Evolutionary conservation across 1,139 yeast genomes (phyloP).

Genomic region (Kodamaea alishanica): DNA sequence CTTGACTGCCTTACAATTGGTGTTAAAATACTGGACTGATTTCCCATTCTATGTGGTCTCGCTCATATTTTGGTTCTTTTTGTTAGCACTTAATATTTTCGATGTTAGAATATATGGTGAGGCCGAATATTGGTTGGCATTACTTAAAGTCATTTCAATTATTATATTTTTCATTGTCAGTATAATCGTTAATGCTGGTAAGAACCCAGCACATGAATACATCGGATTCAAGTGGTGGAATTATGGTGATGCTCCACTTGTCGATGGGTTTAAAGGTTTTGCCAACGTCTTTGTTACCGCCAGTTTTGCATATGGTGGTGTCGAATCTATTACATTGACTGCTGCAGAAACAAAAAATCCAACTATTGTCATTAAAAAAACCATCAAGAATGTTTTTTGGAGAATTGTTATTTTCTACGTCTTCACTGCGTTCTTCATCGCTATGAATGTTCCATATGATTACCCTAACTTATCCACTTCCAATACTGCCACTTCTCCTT

Average conservation of each 20-base stretch:
- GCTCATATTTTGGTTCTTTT: slow-evolving; percentile 55
- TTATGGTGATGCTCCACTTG: slow-evolving; percentile 40
- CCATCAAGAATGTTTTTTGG: slow-evolving; percentile 57
- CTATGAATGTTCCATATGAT: slow-evolving; percentile 42
- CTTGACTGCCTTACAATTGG: slow-evolving; percentile 56
- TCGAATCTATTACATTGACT: slow-evolving; percentile 61
- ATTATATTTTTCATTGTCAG: slow-evolving; percentile 39
- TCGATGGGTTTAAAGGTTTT: slow-evolving; percentile 39
- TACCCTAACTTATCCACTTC: slow-evolving; percentile 39
- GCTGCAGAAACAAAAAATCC: slow-evolving; percentile 68
- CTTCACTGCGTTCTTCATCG: slow-evolving; percentile 42
- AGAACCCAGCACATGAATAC: slow-evolving; percentile 29
- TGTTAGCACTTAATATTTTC: slow-evolving; percentile 49
- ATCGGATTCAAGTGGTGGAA: slow-evolving; percentile 41
- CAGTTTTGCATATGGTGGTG: slow-evolving; percentile 66
- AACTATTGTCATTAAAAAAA: slow-evolving; percentile 51
- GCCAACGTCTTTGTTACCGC: slow-evolving; percentile 48
- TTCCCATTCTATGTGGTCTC: slow-evolving; percentile 57
- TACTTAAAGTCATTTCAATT: slow-evolving; percentile 38
- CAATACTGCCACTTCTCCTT: slow-evolving; percentile 55
- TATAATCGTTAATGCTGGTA: slow-evolving; percentile 33
- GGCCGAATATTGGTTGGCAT: slow-evolving; percentile 39
- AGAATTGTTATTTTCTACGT: slow-evolving; percentile 40
- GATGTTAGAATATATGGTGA: slow-evolving; percentile 50
- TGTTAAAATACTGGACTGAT: slow-evolving; percentile 60